Conservation (phyloP, 805 yeast species). For the Lipomyces starkeyi region DNA sequence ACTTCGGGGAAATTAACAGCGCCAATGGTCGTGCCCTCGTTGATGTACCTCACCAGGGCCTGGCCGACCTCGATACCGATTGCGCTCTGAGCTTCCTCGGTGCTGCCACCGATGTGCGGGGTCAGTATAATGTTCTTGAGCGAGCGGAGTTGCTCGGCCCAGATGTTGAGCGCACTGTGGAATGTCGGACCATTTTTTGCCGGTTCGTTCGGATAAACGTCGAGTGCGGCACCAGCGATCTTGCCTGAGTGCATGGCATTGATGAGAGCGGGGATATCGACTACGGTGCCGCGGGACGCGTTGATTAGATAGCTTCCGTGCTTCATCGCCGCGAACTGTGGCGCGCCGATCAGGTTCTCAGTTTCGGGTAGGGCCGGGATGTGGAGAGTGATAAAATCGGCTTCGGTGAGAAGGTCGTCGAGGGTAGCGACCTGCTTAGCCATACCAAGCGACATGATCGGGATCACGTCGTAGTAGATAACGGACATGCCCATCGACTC, state of each 20-base stretch:
- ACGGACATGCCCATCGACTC: constrained; percentile 98
- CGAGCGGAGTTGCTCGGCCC: constrained; percentile 81
- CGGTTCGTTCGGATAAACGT: constrained; percentile 96
- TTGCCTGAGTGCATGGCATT: constrained; percentile 91
- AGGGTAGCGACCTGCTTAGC: constrained; percentile 89
- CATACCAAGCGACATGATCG: constrained; percentile 96
- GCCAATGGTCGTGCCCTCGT: constrained; percentile 93
- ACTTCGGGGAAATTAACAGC: constrained; percentile 99
- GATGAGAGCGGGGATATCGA: constrained; percentile 92
- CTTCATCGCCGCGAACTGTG: constrained; percentile 95
- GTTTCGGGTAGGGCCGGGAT: constrained; percentile 96
- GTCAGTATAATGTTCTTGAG: constrained; percentile 89
- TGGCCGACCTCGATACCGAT: constrained; percentile 95
- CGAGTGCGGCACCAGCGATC: constrained; percentile 96
- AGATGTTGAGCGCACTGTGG: constrained; percentile 71
- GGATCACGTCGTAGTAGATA: constrained; percentile 85
- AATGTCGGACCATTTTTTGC: constrained; percentile 91
- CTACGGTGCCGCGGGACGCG: constrained; percentile 97
- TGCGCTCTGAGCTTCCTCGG: constrained; percentile 98
- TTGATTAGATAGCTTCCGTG: constrained; percentile 93
- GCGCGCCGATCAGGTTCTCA: constrained; percentile 82
- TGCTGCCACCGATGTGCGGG: constrained; percentile 98
- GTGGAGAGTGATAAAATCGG: constrained; percentile 92
- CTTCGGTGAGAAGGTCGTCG: constrained; percentile 74
- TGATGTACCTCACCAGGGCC: constrained; percentile 85